Evolutionary conservation across 345 rosid species (phyloP), one percentile per base, ranked within the genome.

Genomic region (Lumnitzera racemosa): DNA sequence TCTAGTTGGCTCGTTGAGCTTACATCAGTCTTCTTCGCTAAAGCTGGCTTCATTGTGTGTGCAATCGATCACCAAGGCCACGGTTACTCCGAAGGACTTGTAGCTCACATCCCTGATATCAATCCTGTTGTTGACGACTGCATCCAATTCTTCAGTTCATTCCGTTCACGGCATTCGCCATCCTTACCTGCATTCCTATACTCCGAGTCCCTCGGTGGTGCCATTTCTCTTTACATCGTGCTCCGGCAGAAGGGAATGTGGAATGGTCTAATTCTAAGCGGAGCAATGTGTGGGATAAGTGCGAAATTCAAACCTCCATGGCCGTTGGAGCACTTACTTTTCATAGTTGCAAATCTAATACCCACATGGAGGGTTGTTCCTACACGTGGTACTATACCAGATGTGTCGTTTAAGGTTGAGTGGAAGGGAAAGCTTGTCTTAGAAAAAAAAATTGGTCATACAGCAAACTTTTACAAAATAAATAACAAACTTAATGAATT

Each of bases 41-140:
- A 84, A 59, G 78, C 83, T 0, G 97, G 99, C 0, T 90, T 84
- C 70, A 80, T 76, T 63, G 77, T 85, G 24, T 94, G 97, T 57
- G 95, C 96, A 3, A 80, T 94, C 56, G 99, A 90, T 71, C 99
- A 94, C 76, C 97, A 88, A 67, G 99, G 99, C 65, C 99, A 94
- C 69, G 99, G 99, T 62, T 80, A 78, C 84, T 94, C 97, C n/a
- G 96, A 88, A 15, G 96, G 96, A 13, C 77, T 92, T 47, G 49
- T 54, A 11, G 70, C 80, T 46, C 97, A 94, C 59, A 79, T 90
- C 24, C 99, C 99, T 0, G 85, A 83, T 67, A 56, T 94, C 58
- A 66, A 83, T 68, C 90, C 83, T 36, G 81, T 94, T 13, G 81
- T 94, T 14, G 92, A 84, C 51, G 99, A 94, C 67, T 91, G 97